phyloP scores from a whole-genome alignment of 805 yeast species.

The Cyberlindnera xishuangbannaensis region DNA sequence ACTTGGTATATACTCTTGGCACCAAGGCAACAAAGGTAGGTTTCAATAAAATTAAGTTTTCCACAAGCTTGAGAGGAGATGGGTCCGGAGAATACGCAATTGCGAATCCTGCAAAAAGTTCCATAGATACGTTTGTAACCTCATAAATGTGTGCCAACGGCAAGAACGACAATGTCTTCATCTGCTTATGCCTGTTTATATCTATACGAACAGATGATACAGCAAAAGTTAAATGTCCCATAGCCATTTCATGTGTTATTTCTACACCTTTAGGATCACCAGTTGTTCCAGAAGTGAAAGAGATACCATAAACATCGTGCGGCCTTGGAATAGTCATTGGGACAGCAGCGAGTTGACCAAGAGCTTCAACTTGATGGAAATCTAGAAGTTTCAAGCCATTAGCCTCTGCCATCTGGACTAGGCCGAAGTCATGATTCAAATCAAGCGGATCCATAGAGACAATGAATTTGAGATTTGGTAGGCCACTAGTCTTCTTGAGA shows the following conservation, averaged over 20 bases:
- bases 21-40: conserved; percentile 48
- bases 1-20: conserved; percentile 50
- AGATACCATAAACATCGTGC: conserved; percentile 42
- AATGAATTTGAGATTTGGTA: conserved; percentile 33
- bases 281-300: conserved; percentile 64
- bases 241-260: conserved; percentile 38
- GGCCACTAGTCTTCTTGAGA: conserved; percentile 31
- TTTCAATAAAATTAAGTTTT: conserved; percentile 40
- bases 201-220: conserved; percentile 10
- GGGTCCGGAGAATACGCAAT: conserved; percentile 46
- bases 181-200: conserved; percentile 16
- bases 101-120: conserved; percentile 31
- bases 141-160: conserved; percentile 62
- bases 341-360: conserved; percentile 33
- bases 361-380: conserved; percentile 28
- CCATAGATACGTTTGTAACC: conserved; percentile 34
- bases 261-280: conserved; percentile 61
- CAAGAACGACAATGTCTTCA: conserved; percentile 34
- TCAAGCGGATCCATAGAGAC: conserved; percentile 42
- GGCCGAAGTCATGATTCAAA: conserved; percentile 21
- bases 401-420: conserved; percentile 16
- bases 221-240: conserved; percentile 32
- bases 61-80: conserved; percentile 37
- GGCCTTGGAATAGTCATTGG: conserved; percentile 29
- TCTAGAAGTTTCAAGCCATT: conserved; percentile 30